Percentiles rank a stretch among this genome's conserved stretches.
phyloP scores from a whole-genome alignment of 257 asterid species.

The Mitragyna speciosa region DNA sequence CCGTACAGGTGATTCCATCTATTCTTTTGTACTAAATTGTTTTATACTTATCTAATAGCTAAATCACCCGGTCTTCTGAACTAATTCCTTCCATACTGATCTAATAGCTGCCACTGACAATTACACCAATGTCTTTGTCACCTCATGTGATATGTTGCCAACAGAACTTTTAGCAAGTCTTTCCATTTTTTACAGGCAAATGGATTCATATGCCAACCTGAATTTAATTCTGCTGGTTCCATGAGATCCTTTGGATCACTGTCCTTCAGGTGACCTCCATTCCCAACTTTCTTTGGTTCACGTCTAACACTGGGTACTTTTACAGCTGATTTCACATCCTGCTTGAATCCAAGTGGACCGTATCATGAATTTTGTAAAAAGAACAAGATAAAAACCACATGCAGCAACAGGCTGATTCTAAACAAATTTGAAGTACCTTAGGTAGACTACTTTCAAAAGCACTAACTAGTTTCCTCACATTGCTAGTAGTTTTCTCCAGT shows the following conservation, averaged over 20 bases:
- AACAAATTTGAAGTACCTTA: conserved; percentile 54
- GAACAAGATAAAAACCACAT: conserved; percentile 17
- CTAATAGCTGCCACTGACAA: conserved; percentile 19
- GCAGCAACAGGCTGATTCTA: conserved; percentile 1
- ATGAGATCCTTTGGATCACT: conserved; percentile 23
- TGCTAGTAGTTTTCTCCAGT: conserved; percentile 48
- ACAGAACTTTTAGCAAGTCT: conserved; percentile 17
- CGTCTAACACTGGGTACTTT: conserved; percentile 44
- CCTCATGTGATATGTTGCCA: conserved; percentile 16
- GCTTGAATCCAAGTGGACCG: conserved; percentile 33
- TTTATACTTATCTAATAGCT: conserved; percentile 1
- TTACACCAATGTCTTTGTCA: conserved; percentile 12
- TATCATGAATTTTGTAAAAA: conserved; percentile 17
- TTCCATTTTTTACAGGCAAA: conserved; percentile 22
- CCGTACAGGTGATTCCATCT: conserved; percentile 19
- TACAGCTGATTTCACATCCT: conserved; percentile 47
- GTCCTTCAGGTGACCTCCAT: conserved; percentile 32
- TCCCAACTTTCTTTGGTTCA: conserved; percentile 41
- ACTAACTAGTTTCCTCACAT: conserved; percentile 72
- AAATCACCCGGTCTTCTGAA: no score
- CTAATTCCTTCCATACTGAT: not conserved
- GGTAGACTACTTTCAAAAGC: conserved; percentile 59
- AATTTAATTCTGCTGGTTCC: conserved; percentile 25
- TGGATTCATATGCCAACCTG: conserved; percentile 21
- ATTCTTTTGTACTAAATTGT: conserved; percentile 18